phyloP scores from a whole-genome alignment of 129 eudicot species.

The Flaveria ramosissima region DNA sequence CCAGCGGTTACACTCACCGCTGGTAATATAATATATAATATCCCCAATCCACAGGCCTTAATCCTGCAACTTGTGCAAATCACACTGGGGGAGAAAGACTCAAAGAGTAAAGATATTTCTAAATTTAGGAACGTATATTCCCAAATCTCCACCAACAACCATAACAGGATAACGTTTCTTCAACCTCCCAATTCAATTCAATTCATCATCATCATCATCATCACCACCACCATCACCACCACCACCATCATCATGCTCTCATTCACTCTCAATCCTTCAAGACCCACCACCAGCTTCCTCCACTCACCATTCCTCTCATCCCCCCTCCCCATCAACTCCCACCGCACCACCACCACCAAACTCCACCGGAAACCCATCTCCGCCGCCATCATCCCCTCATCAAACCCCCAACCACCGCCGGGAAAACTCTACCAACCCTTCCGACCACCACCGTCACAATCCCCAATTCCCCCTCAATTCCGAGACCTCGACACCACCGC shows the following conservation, averaged over 20 bases:
- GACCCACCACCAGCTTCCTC: conserved; percentile 31
- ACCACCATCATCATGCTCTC: conserved; percentile 42
- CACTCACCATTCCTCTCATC: conserved; percentile 31
- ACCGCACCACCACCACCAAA: conserved; percentile 25
- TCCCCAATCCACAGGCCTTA: background rate
- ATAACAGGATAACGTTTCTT: conserved; percentile 34
- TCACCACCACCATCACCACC: background rate
- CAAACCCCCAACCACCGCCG: conserved; percentile 26
- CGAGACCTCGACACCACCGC: conserved; percentile 53
- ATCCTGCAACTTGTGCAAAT: background rate
- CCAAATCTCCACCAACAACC: background rate
- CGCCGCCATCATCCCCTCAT: conserved; percentile 44
- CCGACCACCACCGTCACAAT: conserved; percentile 76
- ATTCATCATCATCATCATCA: background rate
- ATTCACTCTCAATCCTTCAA: conserved; percentile 42
- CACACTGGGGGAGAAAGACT: background rate
- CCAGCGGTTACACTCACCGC: too few relatives aligned
- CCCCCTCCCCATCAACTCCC: conserved; percentile 25
- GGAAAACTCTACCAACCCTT: conserved; percentile 71
- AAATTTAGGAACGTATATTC: background rate
- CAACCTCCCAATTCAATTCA: conserved; percentile 24
- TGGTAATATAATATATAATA: too few relatives aligned
- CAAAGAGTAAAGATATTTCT: background rate
- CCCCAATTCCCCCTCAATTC: conserved; percentile 65
- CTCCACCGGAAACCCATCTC: conserved; percentile 39